These are phyloP conservation scores for Hypoxylon perforatum DNA, from an alignment of 495 filamentous ascomycete species.

Conservation along the genomic window DNA sequence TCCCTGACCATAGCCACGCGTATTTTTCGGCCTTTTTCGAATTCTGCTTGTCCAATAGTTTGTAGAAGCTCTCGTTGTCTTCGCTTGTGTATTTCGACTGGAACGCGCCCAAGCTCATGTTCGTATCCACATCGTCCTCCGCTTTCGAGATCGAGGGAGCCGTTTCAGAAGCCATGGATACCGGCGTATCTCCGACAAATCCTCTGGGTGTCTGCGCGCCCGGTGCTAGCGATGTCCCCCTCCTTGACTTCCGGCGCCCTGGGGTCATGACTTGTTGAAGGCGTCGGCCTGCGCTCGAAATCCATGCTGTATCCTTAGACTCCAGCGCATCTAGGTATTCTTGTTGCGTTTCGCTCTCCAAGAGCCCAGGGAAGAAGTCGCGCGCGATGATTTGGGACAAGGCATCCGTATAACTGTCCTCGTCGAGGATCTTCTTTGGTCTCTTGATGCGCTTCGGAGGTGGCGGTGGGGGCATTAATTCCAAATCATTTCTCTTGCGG, in stretches of 20 bases:
- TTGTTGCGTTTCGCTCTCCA: slow-evolving; percentile 85
- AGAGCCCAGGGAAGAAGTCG: slow-evolving; percentile 94
- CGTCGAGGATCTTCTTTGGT: slow-evolving; percentile 87
- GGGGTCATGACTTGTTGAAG: slow-evolving; percentile 87
- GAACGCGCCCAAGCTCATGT: slow-evolving; percentile 83
- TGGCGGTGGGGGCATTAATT: slow-evolving; percentile 92
- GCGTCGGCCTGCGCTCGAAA: slow-evolving; percentile 76
- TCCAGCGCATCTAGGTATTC: slow-evolving; percentile 93
- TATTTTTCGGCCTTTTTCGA: slow-evolving; percentile 81
- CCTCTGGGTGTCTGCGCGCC: slow-evolving; percentile 62
- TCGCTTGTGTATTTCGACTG: slow-evolving; percentile 95
- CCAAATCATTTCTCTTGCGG: slow-evolving; percentile 72
- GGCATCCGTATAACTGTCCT: slow-evolving; percentile 91
- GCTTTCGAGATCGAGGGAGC: slow-evolving; percentile 43
- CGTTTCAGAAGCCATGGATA: slow-evolving; percentile 63
- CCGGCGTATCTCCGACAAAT: slow-evolving; percentile 74
- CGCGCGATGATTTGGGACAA: slow-evolving; percentile 95
- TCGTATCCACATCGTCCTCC: slow-evolving; percentile 74
- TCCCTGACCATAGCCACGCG: slow-evolving; percentile 86
- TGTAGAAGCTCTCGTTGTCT: slow-evolving; percentile 96
- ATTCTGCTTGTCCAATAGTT: slow-evolving; percentile 91
- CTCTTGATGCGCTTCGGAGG: slow-evolving; percentile 92
- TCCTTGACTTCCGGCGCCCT: slow-evolving; percentile 61
- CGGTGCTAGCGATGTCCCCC: slow-evolving; percentile 47
- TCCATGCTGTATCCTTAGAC: slow-evolving; percentile 86